Evolutionary conservation across 257 asterid species (phyloP).

Genomic region (Solanum rostratum): DNA sequence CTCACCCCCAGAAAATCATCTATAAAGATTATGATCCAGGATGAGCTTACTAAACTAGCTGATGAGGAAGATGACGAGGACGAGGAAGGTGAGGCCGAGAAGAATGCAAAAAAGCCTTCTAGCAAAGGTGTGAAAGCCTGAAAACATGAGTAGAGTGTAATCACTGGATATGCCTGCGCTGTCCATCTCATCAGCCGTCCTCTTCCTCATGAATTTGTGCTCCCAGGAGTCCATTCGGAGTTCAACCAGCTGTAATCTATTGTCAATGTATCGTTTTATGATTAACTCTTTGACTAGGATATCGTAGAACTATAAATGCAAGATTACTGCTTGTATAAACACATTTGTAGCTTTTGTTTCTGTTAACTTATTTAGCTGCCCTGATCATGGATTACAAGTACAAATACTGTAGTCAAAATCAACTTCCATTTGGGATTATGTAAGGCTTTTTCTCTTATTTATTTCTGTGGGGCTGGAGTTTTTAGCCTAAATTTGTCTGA

Average conservation of each 20-base stretch:
- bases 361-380: background rate
- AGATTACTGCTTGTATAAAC: background rate
- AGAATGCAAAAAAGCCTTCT: constrained; percentile 17
- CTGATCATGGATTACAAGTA: background rate
- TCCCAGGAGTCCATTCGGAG: background rate
- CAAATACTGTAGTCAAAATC: background rate
- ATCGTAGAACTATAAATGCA: background rate
- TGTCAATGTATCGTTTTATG: background rate
- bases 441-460: background rate
- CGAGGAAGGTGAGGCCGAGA: constrained; percentile 31
- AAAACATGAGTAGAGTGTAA: constrained; percentile 1
- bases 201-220: constrained; percentile 3
- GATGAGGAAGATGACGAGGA: constrained; percentile 54
- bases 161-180: background rate
- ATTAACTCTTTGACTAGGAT: background rate
- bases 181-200: background rate
- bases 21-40: constrained; percentile 81
- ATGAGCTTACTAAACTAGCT: constrained; percentile 76
- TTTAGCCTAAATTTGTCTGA: background rate
- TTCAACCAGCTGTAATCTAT: constrained; percentile 19
- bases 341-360: background rate
- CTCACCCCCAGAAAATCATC: constrained; percentile 42
- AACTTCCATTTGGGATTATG: background rate
- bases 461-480: background rate
- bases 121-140: constrained; percentile 37